Base-by-base conservation (phyloP, 306 rosid species). In the Cicer yamashitae region DNA sequence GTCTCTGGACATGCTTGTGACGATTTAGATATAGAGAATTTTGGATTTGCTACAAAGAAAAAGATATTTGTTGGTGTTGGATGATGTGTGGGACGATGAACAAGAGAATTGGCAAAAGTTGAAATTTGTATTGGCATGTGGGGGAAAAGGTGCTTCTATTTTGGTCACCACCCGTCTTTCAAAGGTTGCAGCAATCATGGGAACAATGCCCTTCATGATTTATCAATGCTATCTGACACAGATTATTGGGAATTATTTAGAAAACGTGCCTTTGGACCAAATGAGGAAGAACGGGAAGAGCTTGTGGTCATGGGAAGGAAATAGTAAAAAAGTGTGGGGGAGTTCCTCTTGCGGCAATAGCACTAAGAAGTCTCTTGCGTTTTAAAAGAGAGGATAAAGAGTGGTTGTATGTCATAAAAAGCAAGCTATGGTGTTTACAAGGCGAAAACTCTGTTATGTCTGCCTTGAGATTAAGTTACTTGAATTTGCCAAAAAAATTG, bases 41-140 rank as follows among this genome's bases (percentile, higher is more conserved):
- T 13, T 18, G 6, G 57, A 70, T 8, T 7, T 78, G 6, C 47
- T 78, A 6, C 30, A 7, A 40, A 2, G 22, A 8, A 78, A 78
- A 61, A 70, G 71, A 47, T 78, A 78, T 39, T 70, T 78, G 46
- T 56, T 78, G 25, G 85, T 86, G 12, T 39, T 86, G 15, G 87
- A 86, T 12, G 89, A 80, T 22, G 76, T 82, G 38, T 66, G 71
- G 40, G 41, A 66, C 2, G 11, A 66, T 10, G 56, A 45, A 10
- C 40, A 44, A 45, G 20, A 45, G 7, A 46, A 46, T 6, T 46
- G 72, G 41, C 20, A 63, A 13, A 63, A 3, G 18, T 14, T 66
- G 56, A 45, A 17, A 44, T 20, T 3, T 20, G 15, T 67, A 45
- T 45, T 67, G 56, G 37, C 40, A 1, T 10, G 12, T 44, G 71